Percentiles rank a stretch among this genome's conserved stretches.
phyloP scores from a whole-genome alignment of 331 rosid species.

The Prunus yedoensis region DNA sequence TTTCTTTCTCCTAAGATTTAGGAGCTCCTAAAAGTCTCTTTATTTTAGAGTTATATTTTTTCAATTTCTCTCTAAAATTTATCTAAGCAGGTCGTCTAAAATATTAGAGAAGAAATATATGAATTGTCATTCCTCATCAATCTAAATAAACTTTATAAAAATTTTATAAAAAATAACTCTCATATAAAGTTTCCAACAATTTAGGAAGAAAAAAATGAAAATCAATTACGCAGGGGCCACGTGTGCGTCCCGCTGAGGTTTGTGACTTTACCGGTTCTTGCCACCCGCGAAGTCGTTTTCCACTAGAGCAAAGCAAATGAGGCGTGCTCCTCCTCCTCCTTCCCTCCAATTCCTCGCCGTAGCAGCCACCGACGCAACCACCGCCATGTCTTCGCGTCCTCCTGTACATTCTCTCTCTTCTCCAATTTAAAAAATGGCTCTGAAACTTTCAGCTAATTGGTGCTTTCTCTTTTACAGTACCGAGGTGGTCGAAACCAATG shows the following conservation, averaged over 20 bases:
- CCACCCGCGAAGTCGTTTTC: not conserved
- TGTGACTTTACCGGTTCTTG: not conserved
- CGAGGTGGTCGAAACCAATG: conserved; percentile 46
- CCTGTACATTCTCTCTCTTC: conserved; percentile 31
- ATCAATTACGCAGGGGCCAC: not conserved
- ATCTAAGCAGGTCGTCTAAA: no score
- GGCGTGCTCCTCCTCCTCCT: conserved; percentile 40
- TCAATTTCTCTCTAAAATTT: no score
- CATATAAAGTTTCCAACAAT: no score
- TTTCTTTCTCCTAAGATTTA: no score
- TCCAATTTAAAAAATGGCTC: not conserved
- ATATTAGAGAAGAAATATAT: no score
- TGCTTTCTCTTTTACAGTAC: conserved; percentile 39
- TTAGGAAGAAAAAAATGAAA: no score
- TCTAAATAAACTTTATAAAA: no score
- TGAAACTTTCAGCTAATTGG: not conserved
- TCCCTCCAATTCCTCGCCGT: conserved; percentile 39
- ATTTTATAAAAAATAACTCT: no score
- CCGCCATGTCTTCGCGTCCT: conserved; percentile 50
- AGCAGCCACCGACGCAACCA: conserved; percentile 29
- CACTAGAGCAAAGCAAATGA: conserved; percentile 25
- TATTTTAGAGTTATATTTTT: no score
- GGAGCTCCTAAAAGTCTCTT: rapidly evolving
- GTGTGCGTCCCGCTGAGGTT: not conserved
- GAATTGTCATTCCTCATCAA: no score